These are phyloP conservation scores for Xylaria sp. DNA, from an alignment of 2,329 filamentous ascomycete genomes.

Conservation along the genomic window DNA sequence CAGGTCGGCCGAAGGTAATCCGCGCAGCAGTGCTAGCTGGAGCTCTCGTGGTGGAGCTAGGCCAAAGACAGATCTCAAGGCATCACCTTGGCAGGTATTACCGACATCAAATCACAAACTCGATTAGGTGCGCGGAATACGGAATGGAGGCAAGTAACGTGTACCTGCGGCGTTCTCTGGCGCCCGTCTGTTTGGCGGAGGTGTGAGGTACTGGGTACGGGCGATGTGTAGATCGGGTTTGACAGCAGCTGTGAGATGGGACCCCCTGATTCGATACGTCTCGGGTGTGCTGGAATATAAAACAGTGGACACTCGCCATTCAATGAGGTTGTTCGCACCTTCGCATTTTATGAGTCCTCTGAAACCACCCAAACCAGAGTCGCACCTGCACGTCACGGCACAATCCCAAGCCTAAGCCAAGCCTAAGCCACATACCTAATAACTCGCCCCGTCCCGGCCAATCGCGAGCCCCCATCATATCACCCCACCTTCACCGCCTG, in stretches of 20 bases:
- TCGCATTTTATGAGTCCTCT: not conserved
- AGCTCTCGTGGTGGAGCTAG: not conserved
- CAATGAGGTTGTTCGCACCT: not conserved
- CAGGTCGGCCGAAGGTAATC: too few relatives aligned
- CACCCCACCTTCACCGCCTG: constrained; percentile 31
- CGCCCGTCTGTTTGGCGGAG: not conserved
- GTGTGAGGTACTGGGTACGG: not conserved
- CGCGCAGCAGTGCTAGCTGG: too few relatives aligned
- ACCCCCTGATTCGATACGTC: constrained; percentile 25
- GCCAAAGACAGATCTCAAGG: not conserved
- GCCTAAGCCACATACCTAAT: constrained; percentile 18
- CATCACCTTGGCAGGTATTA: not conserved
- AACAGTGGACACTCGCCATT: constrained; percentile 27
- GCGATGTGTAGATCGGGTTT: not conserved
- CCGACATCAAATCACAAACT: not conserved
- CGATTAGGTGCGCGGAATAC: not conserved
- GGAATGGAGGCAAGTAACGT: too few relatives aligned
- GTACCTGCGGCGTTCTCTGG: too few relatives aligned
- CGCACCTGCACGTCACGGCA: constrained; percentile 15
- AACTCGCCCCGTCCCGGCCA: constrained; percentile 1
- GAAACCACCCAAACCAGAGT: constrained; percentile 5
- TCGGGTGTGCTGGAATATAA: constrained; percentile 24
- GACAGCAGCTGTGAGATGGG: constrained; percentile 6
- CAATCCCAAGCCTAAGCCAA: not conserved
- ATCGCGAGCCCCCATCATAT: not conserved